phyloP scores from a whole-genome alignment of 352 stramenopile genomes.

The Phytopythium litorale region DNA sequence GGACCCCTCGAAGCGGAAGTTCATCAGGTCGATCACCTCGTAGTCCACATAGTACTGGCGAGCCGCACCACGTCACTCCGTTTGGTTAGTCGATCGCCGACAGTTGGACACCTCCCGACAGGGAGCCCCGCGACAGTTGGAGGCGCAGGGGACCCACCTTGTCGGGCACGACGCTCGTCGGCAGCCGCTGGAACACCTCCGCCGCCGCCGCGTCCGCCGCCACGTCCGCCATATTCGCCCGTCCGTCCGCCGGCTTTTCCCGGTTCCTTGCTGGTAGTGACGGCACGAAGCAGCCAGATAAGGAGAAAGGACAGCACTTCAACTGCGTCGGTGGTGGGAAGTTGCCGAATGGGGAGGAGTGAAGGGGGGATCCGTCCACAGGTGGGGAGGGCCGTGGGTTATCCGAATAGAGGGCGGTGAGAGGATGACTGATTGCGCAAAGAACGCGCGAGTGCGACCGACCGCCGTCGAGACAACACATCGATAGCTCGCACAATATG shows the following conservation, averaged over 20 bases:
- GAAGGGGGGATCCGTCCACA: slow-evolving; percentile 5
- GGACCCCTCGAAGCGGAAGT: slow-evolving; percentile 73
- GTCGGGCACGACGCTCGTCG: slow-evolving; percentile 44
- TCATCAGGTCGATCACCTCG: slow-evolving; percentile 70
- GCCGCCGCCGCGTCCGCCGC: slow-evolving; percentile 3
- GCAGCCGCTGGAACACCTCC: slow-evolving; percentile 51
- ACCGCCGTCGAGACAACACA: background rate
- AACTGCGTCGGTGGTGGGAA: slow-evolving; percentile 1
- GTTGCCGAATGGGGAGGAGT: slow-evolving; percentile 4
- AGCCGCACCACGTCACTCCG: background rate
- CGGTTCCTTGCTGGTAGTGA: too few relatives aligned
- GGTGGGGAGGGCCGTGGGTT: background rate
- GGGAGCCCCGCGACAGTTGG: background rate
- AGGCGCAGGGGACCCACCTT: slow-evolving; percentile 29
- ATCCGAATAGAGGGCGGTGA: background rate
- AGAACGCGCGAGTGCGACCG: background rate
- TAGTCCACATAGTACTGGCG: slow-evolving; percentile 69
- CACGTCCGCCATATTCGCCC: slow-evolving; percentile 15
- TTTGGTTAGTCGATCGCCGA: background rate
- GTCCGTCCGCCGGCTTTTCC: background rate
- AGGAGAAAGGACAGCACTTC: slow-evolving; percentile 4
- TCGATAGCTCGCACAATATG: background rate
- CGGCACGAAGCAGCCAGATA: background rate
- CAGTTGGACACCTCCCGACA: background rate
- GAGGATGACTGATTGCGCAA: slow-evolving; percentile 8